Evolutionary conservation across 208 protist species (phyloP), one percentile per base, ranked within the genome.

Genomic region (Leishmania turanica): DNA sequence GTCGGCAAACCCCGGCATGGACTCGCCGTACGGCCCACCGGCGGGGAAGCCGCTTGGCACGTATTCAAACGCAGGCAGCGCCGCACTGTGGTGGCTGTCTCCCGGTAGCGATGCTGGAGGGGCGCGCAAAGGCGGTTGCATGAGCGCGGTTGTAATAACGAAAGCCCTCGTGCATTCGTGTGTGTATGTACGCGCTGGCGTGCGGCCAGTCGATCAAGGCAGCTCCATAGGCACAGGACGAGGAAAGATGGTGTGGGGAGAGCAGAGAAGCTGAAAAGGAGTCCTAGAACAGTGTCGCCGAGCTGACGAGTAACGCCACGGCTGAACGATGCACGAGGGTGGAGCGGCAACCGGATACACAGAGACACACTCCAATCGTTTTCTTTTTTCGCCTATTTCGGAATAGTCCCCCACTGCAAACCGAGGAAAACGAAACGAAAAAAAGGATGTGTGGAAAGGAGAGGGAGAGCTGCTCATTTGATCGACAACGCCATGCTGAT

Each of bases 41-140:
- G 21, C 19, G 21, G 78, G 82, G 56, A 86, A 86, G 24, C 82
- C 82, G 40, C 82, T 86, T 31, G 82, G 82, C 17, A 82, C 70
- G 47, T 77, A 86, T 19, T 82, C 73, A 40, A 69, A 27, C 37
- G 58, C 64, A 24, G 76, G 47, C 53, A 31, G 72, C 27, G 40
- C 68, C 49, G 3, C 47, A 47, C 37, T 42, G 15, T 58, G 27
- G 56, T 31, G 45, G 31, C n/a, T 31, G 11, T 51, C 76, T 11
- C 31, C 76, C 11, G 76, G 1, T 53, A 65, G n/a, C 78, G 53
- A 34, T 15, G 66, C 15, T 5, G 68, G 9, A 47, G 54, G 19
- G 9, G 51, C 24, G 15, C 11, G 74, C 56, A n/a, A 65, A 49
- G 74, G 40, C 0, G 74, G 31, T 8, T 77, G 54, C 74, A 77